Evolutionary conservation across 371 early-diverging fungal species (phyloP), one percentile per base, ranked within the genome.

Genomic region (Mortierella sp.): DNA sequence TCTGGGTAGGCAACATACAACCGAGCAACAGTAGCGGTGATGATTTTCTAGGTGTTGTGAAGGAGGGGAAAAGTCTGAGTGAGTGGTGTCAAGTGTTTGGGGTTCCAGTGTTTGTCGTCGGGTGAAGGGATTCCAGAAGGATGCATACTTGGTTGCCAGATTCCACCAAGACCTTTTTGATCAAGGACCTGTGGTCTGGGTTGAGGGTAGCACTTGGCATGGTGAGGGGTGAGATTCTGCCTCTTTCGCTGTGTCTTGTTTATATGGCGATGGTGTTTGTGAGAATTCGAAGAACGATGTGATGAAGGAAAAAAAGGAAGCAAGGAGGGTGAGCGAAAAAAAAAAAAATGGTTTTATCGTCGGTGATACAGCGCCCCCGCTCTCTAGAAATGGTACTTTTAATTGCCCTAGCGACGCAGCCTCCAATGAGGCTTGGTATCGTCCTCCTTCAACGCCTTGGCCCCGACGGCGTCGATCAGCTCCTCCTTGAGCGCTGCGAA

Each of bases 1-100:
- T 87, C 87, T 5, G 91, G 90, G 53, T 88, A 83, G n/a, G 95
- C 95, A 6, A 89, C 83, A 85, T 93, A 93, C 39, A 96, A 80
- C 19, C 94, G 87, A 54, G 93, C 94, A 12, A 92, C 93, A 2
- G 93, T 94, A 16, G 92, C 89, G 1, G 90, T 88, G 48, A 93
- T 79, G 64, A 95, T 91, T 90, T 94, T 90, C 90, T 92, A 86
- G 43, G 8, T n/a, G 34, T 6, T 4, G 19, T 42, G 1, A 18
- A 54, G 19, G 23, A 19, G 38, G 18, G 21, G 18, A 51, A 31
- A 31, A 19, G 26, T 39, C 21, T 14, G 39, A 38, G 42, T 24
- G 54, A 16, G 8, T 18, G 16, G 6, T 43, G 21, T 26, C 50
- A 23, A 50, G n/a, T n/a, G n/a, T n/a, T n/a, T n/a, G n/a, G n/a